Percentiles rank a stretch among this genome's conserved stretches.
Evolutionary conservation across 2,329 filamentous ascomycete species (phyloP).

Genomic region (Stachybotrys elegans): DNA sequence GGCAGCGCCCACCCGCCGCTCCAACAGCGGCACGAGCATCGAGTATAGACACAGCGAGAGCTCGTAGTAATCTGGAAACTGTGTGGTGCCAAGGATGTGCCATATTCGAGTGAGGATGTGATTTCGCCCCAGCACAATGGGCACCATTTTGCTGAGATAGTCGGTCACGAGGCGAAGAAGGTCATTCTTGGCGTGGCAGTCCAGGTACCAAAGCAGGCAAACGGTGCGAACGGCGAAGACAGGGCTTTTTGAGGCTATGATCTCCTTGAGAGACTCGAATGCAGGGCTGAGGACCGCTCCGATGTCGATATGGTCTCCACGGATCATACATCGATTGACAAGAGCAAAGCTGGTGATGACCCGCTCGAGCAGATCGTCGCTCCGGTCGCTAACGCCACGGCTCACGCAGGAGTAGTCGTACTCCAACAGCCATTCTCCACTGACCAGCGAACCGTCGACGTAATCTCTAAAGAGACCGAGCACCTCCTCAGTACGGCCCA

Average conservation of each 20-base stretch:
- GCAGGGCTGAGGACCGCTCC: conserved; percentile 24
- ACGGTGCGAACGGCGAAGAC: conserved; percentile 26
- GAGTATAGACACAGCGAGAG: conserved; percentile 25
- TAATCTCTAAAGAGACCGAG: conserved; percentile 22
- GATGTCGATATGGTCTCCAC: conserved; percentile 25
- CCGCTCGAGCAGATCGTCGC: conserved; percentile 28
- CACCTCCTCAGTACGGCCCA: conserved; percentile 18
- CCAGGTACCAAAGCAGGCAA: conserved; percentile 29
- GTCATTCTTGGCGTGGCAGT: conserved; percentile 26
- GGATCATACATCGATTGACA: conserved; percentile 26
- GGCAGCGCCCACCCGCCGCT: conserved; percentile 23
- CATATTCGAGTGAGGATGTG: conserved; percentile 26
- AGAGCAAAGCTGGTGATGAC: conserved; percentile 27
- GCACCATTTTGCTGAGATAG: conserved; percentile 23
- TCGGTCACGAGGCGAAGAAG: conserved; percentile 25
- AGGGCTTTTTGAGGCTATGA: conserved; percentile 26
- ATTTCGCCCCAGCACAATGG: conserved; percentile 21
- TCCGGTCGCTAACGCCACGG: conserved; percentile 18
- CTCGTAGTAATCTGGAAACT: conserved; percentile 27
- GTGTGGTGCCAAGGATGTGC: conserved; percentile 21
- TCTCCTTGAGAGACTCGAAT: conserved; percentile 28
- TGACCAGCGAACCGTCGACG: conserved; percentile 21
- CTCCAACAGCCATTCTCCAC: conserved; percentile 22
- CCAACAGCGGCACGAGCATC: conserved; percentile 22
- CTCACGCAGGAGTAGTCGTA: conserved; percentile 24